Conservation (phyloP, 352 stramenopile genomes). For the Phytopythium mirpurense region DNA sequence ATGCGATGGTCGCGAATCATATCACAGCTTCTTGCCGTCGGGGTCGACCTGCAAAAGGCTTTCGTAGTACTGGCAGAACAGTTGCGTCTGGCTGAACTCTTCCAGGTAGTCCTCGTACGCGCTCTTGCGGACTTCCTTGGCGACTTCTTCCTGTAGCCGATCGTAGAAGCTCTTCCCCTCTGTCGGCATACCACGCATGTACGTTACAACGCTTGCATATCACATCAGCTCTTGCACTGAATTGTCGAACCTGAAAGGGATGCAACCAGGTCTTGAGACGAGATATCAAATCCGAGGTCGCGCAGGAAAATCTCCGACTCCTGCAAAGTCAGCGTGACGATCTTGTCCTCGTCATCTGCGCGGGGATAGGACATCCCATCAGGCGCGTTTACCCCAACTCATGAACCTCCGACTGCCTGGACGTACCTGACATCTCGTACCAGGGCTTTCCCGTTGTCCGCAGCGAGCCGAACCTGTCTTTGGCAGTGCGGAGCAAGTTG, state of each 20-base stretch:
- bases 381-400: not conserved
- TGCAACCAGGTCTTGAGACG: conserved; percentile 43
- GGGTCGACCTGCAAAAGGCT: conserved; percentile 42
- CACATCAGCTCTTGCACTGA: not conserved
- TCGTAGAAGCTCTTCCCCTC: conserved; percentile 63
- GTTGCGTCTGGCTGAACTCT: conserved; percentile 81
- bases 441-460: conserved; percentile 47
- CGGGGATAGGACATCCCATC: not conserved
- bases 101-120: conserved; percentile 66
- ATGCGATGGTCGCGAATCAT: not conserved
- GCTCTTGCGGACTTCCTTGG: conserved; percentile 63
- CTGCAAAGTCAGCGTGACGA: conserved; percentile 67
- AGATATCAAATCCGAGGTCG: conserved; percentile 67
- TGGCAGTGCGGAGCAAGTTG: conserved; percentile 47
- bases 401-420: not conserved
- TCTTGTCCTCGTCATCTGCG: conserved; percentile 62
- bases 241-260: conserved; percentile 30
- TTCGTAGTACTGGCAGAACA: conserved; percentile 87
- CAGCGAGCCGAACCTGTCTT: conserved; percentile 39
- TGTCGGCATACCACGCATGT: conserved; percentile 5
- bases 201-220: not conserved
- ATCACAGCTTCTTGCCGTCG: conserved; percentile 13
- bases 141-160: conserved; percentile 68
- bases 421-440: conserved; percentile 61
- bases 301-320: conserved; percentile 67